Conservation (phyloP, 805 yeast genomes). For the Teunomyces aglyptinius region DNA sequence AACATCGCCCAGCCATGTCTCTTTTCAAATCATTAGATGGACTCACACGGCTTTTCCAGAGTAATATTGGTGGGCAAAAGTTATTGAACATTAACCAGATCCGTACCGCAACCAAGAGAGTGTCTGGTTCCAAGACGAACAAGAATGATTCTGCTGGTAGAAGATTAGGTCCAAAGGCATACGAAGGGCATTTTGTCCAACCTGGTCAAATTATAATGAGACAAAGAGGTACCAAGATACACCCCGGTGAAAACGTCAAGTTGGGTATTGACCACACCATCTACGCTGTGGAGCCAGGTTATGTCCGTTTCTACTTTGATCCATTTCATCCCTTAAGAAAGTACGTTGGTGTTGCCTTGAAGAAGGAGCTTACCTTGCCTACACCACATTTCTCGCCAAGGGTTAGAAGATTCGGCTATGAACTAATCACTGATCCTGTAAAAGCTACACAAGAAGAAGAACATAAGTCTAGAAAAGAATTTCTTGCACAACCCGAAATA, state of each 20-base stretch:
- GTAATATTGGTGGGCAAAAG: conserved; percentile 1
- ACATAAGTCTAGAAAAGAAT: conserved; percentile 67
- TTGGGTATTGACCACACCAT: conserved; percentile 95
- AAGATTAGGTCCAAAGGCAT: conserved; percentile 85
- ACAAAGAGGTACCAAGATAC: conserved; percentile 92
- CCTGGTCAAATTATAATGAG: conserved; percentile 88
- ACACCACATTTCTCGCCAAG: conserved; percentile 90
- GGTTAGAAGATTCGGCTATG: conserved; percentile 77
- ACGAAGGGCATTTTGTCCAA: conserved; percentile 72
- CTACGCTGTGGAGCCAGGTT: conserved; percentile 89
- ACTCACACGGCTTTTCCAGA: background rate
- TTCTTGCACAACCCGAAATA: conserved; percentile 53
- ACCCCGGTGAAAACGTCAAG: conserved; percentile 88
- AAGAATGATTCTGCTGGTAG: conserved; percentile 95
- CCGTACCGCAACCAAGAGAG: conserved; percentile 91
- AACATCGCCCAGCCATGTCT: background rate
- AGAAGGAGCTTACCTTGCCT: conserved; percentile 64
- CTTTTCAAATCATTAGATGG: conserved; percentile 1
- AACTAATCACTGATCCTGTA: conserved; percentile 46
- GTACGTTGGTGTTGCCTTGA: conserved; percentile 84
- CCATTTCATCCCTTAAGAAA: conserved; percentile 95
- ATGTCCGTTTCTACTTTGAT: conserved; percentile 84
- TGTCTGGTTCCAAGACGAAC: conserved; percentile 91
- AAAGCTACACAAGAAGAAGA: conserved; percentile 59
- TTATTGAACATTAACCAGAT: conserved; percentile 36